Evolutionary conservation across 805 yeast genomes (phyloP).

Genomic region (Hyphopichia homilentoma): DNA sequence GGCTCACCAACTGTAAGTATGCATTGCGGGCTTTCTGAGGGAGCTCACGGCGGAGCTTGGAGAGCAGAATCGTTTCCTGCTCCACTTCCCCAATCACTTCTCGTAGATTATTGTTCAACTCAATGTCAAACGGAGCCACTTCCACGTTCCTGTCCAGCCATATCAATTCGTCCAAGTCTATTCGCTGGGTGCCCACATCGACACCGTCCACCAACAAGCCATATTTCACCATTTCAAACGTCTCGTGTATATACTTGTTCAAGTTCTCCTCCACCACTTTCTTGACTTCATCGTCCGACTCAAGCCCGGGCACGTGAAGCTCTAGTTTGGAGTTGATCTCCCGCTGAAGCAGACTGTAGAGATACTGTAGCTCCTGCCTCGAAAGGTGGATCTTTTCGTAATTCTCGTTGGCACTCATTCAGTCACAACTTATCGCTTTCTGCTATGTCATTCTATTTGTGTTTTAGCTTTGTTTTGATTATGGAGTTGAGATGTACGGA

Average conservation of each 20-base stretch:
- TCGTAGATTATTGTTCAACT: slow-evolving; percentile 57
- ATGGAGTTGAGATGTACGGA: too few relatives aligned
- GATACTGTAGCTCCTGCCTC: slow-evolving; percentile 48
- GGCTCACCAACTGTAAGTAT: slow-evolving; percentile 31
- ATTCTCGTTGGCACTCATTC: slow-evolving; percentile 19
- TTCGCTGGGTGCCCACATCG: slow-evolving; percentile 23
- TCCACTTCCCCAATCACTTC: slow-evolving; percentile 58
- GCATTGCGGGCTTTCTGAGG: slow-evolving; percentile 40
- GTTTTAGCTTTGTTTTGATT: too few relatives aligned
- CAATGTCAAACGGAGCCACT: slow-evolving; percentile 69
- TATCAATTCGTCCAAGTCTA: slow-evolving; percentile 2
- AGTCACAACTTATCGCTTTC: background rate
- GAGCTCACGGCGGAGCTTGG: slow-evolving; percentile 49
- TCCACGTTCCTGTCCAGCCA: slow-evolving; percentile 24
- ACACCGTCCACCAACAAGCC: slow-evolving; percentile 59
- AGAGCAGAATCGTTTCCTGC: slow-evolving; percentile 53
- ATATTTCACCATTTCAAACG: slow-evolving; percentile 55
- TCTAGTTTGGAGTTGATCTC: slow-evolving; percentile 44
- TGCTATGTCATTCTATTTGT: background rate
- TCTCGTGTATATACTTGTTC: slow-evolving; percentile 44
- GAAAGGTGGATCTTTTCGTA: slow-evolving; percentile 46
- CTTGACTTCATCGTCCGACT: slow-evolving; percentile 42
- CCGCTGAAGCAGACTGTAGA: slow-evolving; percentile 41
- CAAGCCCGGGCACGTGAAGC: slow-evolving; percentile 42
- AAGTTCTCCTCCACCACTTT: slow-evolving; percentile 40